Evolutionary conservation across 2,329 filamentous ascomycete species (phyloP), one percentile per base, ranked within the genome.

Genomic region (Hypoxylon sp.): DNA sequence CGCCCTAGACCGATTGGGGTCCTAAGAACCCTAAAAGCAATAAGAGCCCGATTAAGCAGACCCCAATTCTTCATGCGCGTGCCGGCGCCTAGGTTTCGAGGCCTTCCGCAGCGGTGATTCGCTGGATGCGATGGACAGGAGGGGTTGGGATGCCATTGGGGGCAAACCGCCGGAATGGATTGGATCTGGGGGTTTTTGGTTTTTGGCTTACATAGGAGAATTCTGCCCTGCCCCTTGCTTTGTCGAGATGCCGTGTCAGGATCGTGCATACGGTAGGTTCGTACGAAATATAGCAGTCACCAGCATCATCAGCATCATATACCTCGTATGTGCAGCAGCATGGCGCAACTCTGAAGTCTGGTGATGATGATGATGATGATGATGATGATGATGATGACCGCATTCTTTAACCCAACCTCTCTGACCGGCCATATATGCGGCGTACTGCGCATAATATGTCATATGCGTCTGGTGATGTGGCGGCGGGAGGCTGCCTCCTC

Each of bases 171-270:
- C 39, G 6, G 39, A 44, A 50, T 50, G 46, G 46, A 26, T 50
- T 26, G 46, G 46, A 31, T 50, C 26, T 14, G 46, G 46, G 46
- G 39, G 8, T 44, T n/a, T n/a, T 17, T n/a, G n/a, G 17, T 9
- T 44, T 19, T 11, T 10, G 35, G 4, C n/a, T n/a, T 6, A 14
- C 14, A n/a, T 44, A 67, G 67, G 67, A 69, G 63, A 69, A 63
- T 69, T 60, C 46, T 61, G 39, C 33, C 60, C 37, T 61, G 52
- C 60, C 67, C 67, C 64, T 70, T 67, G 57, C 64, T 58, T 67
- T 64, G 52, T 67, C 60, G 59, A 53, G 39, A 58, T 65, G 67
- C 63, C 53, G 67, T 70, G 64, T 65, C 52, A 70, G 61, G 58
- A 47, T 64, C 64, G 48, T 59, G 60, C 67, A 65, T 64, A n/a